These are phyloP conservation scores for Ascochyta viciae-villosae DNA, from an alignment of 2,329 filamentous ascomycete species.

Conservation along the genomic window DNA sequence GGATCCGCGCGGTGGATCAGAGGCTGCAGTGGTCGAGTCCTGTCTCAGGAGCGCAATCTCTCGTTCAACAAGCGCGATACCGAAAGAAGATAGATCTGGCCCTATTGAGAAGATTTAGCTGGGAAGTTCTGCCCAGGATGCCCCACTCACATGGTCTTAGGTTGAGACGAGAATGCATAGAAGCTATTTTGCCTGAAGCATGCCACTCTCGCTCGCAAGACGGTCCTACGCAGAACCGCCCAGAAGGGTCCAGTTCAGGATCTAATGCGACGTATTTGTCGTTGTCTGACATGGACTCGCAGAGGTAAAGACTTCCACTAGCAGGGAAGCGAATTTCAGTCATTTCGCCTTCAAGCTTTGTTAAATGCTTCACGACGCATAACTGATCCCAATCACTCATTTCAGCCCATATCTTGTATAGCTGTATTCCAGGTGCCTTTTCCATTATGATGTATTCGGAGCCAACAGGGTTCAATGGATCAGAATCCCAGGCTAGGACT, in stretches of 20 bases:
- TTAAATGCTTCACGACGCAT: slow-evolving; percentile 37
- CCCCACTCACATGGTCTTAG: slow-evolving; percentile 23
- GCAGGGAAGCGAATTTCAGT: slow-evolving; percentile 31
- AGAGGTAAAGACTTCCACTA: slow-evolving; percentile 44
- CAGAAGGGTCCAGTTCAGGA: slow-evolving; percentile 12
- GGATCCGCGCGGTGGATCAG: slow-evolving; percentile 18
- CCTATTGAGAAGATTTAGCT: slow-evolving; percentile 23
- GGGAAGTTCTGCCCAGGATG: neutral
- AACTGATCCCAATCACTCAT: slow-evolving; percentile 34
- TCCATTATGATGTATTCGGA: slow-evolving; percentile 49
- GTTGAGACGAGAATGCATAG: slow-evolving; percentile 12
- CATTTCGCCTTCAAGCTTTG: slow-evolving; percentile 32
- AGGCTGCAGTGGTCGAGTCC: neutral
- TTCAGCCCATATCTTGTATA: slow-evolving; percentile 40
- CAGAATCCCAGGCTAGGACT: slow-evolving; percentile 37
- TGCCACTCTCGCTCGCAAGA: slow-evolving; percentile 17
- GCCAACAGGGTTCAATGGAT: slow-evolving; percentile 39
- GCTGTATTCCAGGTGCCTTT: slow-evolving; percentile 34
- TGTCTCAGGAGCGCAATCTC: slow-evolving; percentile 18
- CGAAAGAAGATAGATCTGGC: slow-evolving; percentile 26
- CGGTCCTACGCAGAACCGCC: slow-evolving; percentile 19
- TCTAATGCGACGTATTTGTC: slow-evolving; percentile 8
- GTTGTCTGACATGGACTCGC: slow-evolving; percentile 16
- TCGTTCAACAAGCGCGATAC: slow-evolving; percentile 26
- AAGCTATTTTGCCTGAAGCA: neutral